Evolutionary conservation across 371 early-diverging fungal genomes (phyloP).

Genomic region (Fennellomyces sp.): DNA sequence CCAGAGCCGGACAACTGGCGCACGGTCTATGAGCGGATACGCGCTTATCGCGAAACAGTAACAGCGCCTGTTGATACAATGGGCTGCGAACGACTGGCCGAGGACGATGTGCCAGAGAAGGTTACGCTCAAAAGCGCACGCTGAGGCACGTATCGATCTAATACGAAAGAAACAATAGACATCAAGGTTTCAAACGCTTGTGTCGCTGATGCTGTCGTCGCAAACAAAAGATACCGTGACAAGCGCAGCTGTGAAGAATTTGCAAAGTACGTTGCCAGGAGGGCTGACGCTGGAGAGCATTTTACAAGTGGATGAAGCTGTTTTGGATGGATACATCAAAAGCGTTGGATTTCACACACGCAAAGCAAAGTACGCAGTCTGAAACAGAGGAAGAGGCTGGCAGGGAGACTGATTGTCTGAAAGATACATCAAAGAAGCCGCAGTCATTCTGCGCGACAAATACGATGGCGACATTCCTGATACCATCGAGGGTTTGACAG

Average conservation of each 20-base stretch:
- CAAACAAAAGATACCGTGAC: slow-evolving; percentile 97
- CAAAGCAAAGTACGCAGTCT: slow-evolving; percentile 66
- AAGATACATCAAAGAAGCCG: slow-evolving; percentile 76
- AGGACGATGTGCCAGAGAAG: slow-evolving; percentile 30
- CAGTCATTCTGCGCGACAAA: slow-evolving; percentile 71
- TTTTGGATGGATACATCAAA: slow-evolving; percentile 73
- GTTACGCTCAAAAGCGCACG: not conserved
- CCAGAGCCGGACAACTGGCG: slow-evolving; percentile 70
- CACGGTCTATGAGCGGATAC: slow-evolving; percentile 62
- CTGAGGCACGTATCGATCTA: not conserved
- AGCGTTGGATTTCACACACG: slow-evolving; percentile 93
- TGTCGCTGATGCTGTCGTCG: slow-evolving; percentile 93
- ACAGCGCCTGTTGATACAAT: slow-evolving; percentile 95
- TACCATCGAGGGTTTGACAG: slow-evolving; percentile 75
- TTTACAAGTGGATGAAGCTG: slow-evolving; percentile 54
- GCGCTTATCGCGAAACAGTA: slow-evolving; percentile 59
- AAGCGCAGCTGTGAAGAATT: slow-evolving; percentile 71
- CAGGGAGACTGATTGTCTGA: not conserved
- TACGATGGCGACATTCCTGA: slow-evolving; percentile 88
- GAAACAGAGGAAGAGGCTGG: not conserved
- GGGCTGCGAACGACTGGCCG: slow-evolving; percentile 87
- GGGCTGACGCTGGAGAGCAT: slow-evolving; percentile 66
- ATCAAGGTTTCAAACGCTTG: slow-evolving; percentile 85
- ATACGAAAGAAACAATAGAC: slow-evolving; percentile 35
- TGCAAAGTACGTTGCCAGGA: slow-evolving; percentile 68